phyloP scores from a whole-genome alignment of 148 eudicot species.

The Amaranthus palmeri region DNA sequence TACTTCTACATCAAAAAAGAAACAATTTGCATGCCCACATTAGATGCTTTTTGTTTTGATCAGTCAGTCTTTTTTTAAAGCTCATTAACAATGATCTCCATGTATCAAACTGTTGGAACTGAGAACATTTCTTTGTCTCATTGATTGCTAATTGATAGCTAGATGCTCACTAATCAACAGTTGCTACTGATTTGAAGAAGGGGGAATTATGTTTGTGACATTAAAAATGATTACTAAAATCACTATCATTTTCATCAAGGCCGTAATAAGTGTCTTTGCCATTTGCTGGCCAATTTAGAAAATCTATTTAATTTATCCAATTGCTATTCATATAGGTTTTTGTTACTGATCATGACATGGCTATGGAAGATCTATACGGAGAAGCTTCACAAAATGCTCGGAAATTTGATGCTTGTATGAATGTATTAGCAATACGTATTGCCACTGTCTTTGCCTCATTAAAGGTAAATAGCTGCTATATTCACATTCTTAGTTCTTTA shows the following conservation, averaged over 20 bases:
- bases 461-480: slow-evolving; percentile 48
- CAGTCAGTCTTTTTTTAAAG: not conserved
- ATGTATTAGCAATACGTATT: slow-evolving; percentile 67
- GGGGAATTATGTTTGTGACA: not conserved
- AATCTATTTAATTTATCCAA: slow-evolving; percentile 9
- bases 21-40: not conserved
- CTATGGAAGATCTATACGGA: slow-evolving; percentile 70
- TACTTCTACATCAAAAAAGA: not conserved
- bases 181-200: not conserved
- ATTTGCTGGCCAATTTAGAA: not conserved
- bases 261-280: not conserved
- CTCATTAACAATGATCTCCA: not conserved
- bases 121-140: not conserved
- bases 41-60: not conserved
- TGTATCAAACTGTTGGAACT: not conserved
- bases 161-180: not conserved
- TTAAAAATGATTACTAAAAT: not conserved
- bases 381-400: slow-evolving; percentile 61
- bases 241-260: no score
- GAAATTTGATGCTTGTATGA: slow-evolving; percentile 61
- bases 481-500: not conserved
- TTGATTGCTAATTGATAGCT: not conserved
- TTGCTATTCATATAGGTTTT: slow-evolving; percentile 44
- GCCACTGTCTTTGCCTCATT: slow-evolving; percentile 96
- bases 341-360: slow-evolving; percentile 79